A percentile compares a stretch with the other conserved stretches of the same genome.
Evolutionary conservation across 345 rosid species (phyloP).

Genomic region (Ceriops decandra): DNA sequence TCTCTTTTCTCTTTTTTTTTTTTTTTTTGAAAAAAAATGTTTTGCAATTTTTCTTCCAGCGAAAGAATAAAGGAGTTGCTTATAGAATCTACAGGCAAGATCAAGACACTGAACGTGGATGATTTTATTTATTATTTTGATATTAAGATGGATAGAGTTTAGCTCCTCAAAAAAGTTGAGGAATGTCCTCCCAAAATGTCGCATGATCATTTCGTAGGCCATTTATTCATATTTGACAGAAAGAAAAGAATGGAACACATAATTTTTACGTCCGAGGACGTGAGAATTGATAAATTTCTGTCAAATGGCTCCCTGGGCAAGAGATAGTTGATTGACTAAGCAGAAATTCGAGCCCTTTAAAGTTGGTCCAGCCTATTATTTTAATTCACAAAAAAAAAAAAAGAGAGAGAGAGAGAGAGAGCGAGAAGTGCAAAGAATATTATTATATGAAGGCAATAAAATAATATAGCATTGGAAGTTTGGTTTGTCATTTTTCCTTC

Average conservation of each 20-base stretch:
- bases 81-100: no score
- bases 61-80: no score
- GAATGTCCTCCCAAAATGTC: slow-evolving; percentile 16
- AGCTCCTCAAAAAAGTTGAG: neutral
- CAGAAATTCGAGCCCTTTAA: neutral
- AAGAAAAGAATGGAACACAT: slow-evolving; percentile 29
- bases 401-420: slow-evolving; percentile 21
- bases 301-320: slow-evolving; percentile 6
- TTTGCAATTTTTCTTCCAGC: no score
- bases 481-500: slow-evolving; percentile 42
- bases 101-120: no score
- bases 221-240: slow-evolving; percentile 10
- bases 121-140: no score
- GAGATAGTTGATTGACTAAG: neutral
- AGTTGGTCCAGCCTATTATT: slow-evolving; percentile 19
- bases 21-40: no score
- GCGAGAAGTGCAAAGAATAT: neutral
- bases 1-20: no score
- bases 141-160: no score
- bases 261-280: slow-evolving; percentile 24
- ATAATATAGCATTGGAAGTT: slow-evolving; percentile 26
- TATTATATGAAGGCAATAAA: slow-evolving; percentile 1
- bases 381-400: neutral
- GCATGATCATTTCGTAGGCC: slow-evolving; percentile 3
- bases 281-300: slow-evolving; percentile 4